These are phyloP conservation scores for Solanum appendiculatum DNA, from an alignment of 257 asterid species.

Conservation along the genomic window DNA sequence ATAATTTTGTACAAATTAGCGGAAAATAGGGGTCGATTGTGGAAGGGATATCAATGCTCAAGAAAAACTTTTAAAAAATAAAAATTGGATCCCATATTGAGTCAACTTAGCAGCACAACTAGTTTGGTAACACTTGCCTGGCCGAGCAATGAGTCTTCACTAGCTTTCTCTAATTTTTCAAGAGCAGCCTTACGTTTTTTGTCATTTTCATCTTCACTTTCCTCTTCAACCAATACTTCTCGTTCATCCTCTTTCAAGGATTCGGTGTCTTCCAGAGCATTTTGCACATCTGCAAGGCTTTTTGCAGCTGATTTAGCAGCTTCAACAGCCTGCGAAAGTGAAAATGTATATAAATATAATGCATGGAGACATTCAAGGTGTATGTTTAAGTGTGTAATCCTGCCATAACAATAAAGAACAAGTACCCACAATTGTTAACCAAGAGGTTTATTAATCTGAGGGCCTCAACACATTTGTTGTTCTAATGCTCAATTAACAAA, in stretches of 20 bases:
- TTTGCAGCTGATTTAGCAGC: slow-evolving; percentile 60
- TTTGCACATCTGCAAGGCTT: slow-evolving; percentile 26
- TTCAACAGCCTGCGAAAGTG: slow-evolving; percentile 64
- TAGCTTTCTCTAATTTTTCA: slow-evolving; percentile 77
- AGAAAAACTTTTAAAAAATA: neutral
- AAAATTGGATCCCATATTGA: neutral
- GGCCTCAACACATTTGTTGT: neutral
- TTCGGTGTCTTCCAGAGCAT: slow-evolving; percentile 57
- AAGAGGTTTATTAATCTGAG: neutral
- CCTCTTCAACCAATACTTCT: slow-evolving; percentile 41
- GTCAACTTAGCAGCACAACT: neutral
- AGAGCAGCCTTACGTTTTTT: slow-evolving; percentile 59
- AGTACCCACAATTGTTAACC: neutral
- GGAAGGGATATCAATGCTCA: neutral
- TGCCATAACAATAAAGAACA: neutral
- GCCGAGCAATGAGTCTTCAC: slow-evolving; percentile 79
- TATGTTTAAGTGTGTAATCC: neutral
- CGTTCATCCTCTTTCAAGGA: slow-evolving; percentile 44
- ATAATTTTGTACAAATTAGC: neutral
- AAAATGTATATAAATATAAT: neutral
- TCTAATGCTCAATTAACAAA: neutral
- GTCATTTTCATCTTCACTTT: slow-evolving; percentile 63
- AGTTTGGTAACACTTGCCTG: slow-evolving; percentile 44
- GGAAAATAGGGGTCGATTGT: neutral
- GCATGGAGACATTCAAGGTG: neutral